Base-by-base conservation (phyloP, 495 filamentous ascomycete genomes). In the Penicillium waksmanii region DNA sequence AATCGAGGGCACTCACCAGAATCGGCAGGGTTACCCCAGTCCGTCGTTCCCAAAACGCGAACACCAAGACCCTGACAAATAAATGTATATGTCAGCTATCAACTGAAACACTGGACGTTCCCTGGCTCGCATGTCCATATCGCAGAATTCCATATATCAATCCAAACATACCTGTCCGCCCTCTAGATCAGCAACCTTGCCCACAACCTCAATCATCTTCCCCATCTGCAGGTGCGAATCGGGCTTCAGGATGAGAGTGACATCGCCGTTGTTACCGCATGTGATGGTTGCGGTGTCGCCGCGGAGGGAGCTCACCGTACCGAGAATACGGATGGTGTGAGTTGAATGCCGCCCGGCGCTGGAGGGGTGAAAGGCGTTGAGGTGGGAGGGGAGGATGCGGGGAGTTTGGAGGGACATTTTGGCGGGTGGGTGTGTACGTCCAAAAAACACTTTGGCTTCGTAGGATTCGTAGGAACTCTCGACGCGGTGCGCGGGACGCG, bases 181-280 rank as follows among this genome's bases (percentile, higher is more conserved):
- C 34, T 78, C 75, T 27, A 79, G 54, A 65, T 79, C 73, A 57
- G 92, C 87, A 55, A 98, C 93, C 74, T 95, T 97, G 53, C 93
- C 96, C 43, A 98, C 88, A 58, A 98, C 76, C 76, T 98, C 96
- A 17, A 89, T 87, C 46, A 89, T 84, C 71, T 91, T 91, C 52
- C 90, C 88, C 69, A 90, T 80, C 51, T 84, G 80, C 40, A 98
- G 76, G 71, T 96, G 91, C 34, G 84, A 83, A 61, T 97, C 93
- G 82, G 89, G 80, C 68, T 90, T 93, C 71, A 97, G 69, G 54
- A 88, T 78, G 17, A 88, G 76, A 19, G 85, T 89, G 50, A 97
- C 81, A 51, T 83, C 82, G 8, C 93, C 94, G 31, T 84, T 69
- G 18, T 56, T 67, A 5, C 86, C 73, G 80, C 87, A 79, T 84